Conservation (phyloP, 2,329 filamentous ascomycete genomes). For the Cladophialophora yegresii region DNA sequence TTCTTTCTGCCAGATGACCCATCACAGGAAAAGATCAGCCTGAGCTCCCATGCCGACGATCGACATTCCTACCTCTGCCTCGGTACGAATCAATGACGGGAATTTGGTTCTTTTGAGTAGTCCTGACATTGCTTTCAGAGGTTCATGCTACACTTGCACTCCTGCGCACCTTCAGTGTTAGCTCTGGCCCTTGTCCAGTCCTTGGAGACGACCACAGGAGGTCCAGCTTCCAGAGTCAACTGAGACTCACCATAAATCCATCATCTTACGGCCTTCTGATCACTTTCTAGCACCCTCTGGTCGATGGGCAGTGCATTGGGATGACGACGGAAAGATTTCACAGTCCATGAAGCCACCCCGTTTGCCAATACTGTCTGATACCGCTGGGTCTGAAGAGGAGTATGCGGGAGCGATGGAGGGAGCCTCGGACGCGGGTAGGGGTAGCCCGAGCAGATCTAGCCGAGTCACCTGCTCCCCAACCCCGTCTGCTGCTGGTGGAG, state of each 20-base stretch:
- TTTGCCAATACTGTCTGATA: conserved; percentile 3
- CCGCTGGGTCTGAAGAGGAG: background rate
- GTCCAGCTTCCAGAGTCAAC: conserved; percentile 25
- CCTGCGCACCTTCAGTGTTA: conserved; percentile 18
- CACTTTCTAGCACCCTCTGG: conserved; percentile 22
- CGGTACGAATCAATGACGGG: conserved; percentile 9
- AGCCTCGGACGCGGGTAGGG: background rate
- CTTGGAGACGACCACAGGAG: conserved; percentile 10
- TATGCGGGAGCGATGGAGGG: background rate
- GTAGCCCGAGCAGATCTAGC: background rate
- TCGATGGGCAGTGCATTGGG: conserved; percentile 24
- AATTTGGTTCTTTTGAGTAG: background rate
- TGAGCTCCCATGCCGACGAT: conserved; percentile 8
- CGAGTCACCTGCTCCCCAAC: conserved; percentile 7
- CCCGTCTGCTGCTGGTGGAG: background rate
- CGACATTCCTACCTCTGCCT: conserved; percentile 23
- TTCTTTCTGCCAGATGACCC: conserved; percentile 17
- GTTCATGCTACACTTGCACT: conserved; percentile 17
- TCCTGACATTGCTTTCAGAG: conserved; percentile 19
- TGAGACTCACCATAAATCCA: conserved; percentile 13
- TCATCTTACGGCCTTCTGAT: conserved; percentile 21
- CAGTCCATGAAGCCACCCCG: conserved; percentile 26
- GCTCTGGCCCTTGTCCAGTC: conserved; percentile 4
- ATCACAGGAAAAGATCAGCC: background rate
- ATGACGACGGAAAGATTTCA: conserved; percentile 14